phyloP scores from a whole-genome alignment of 1,284 basidiomycete species.

The Pulveroboletus sp. region DNA sequence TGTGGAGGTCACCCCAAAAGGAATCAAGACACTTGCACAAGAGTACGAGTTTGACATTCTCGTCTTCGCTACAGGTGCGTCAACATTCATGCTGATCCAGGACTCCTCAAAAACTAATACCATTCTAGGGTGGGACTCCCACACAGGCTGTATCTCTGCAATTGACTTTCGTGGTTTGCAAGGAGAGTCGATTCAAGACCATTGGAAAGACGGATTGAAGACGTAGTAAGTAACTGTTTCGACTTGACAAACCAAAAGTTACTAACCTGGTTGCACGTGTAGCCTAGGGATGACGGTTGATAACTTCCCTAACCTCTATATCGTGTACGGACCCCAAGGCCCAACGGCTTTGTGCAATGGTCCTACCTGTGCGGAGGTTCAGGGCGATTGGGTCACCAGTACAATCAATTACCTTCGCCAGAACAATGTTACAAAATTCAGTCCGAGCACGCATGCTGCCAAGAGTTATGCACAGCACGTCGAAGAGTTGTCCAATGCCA shows the following conservation, averaged over 20 bases:
- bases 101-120: no score
- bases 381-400: not conserved
- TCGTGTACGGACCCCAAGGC: not conserved
- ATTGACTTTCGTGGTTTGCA: slow-evolving; percentile 4
- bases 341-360: not conserved
- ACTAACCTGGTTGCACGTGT: no score
- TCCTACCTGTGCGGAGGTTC: not conserved
- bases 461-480: not conserved
- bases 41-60: slow-evolving; percentile 19
- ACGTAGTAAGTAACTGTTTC: slow-evolving; percentile 14
- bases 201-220: slow-evolving; percentile 10
- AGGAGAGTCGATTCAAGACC: slow-evolving; percentile 9
- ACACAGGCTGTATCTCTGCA: not conserved
- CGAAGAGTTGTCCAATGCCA: not conserved
- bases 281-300: not conserved
- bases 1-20: slow-evolving; percentile 14
- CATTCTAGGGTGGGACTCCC: not conserved
- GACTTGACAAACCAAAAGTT: no score
- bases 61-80: slow-evolving; percentile 18
- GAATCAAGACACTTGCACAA: slow-evolving; percentile 12
- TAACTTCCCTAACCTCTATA: not conserved
- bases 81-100: no score
- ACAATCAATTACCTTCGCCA: not conserved
- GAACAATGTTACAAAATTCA: not conserved
- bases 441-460: not conserved